Conservation (phyloP, 345 rosid species). For the Balakata baccata region DNA sequence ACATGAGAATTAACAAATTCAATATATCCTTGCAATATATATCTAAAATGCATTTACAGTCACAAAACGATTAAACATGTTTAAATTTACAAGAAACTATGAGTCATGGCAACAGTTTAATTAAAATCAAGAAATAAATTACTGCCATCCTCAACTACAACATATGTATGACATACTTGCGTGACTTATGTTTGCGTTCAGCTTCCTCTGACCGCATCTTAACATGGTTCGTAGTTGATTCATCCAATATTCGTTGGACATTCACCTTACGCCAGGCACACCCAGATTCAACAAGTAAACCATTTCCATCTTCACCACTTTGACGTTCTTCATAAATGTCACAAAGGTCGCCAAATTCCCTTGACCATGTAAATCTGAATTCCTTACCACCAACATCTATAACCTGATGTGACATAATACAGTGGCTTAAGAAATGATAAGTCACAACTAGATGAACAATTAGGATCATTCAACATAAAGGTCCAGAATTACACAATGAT, state of each 20-base stretch:
- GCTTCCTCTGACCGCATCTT: slow-evolving; percentile 95
- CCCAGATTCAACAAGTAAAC: slow-evolving; percentile 89
- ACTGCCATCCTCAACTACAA: not conserved
- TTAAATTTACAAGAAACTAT: not conserved
- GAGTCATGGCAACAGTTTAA: not conserved
- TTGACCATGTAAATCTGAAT: slow-evolving; percentile 92
- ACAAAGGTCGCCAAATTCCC: slow-evolving; percentile 72
- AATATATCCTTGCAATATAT: not conserved
- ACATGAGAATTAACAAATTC: not conserved
- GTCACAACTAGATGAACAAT: not conserved
- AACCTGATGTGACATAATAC: slow-evolving; percentile 44
- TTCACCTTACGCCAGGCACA: slow-evolving; percentile 91
- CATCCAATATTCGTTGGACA: slow-evolving; percentile 85
- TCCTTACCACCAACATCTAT: slow-evolving; percentile 91
- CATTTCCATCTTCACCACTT: slow-evolving; percentile 76
- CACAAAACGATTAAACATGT: not conserved
- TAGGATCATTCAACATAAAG: not conserved
- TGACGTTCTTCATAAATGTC: slow-evolving; percentile 83
- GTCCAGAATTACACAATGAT: slow-evolving; percentile 2
- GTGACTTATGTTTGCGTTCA: slow-evolving; percentile 72
- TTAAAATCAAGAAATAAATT: not conserved
- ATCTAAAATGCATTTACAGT: not conserved
- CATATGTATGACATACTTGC: slow-evolving; percentile 54
- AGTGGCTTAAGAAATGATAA: slow-evolving; percentile 9
- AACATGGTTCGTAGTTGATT: slow-evolving; percentile 80